Conservation (phyloP, 306 rosid genomes). For the Carpinus fangiana region DNA sequence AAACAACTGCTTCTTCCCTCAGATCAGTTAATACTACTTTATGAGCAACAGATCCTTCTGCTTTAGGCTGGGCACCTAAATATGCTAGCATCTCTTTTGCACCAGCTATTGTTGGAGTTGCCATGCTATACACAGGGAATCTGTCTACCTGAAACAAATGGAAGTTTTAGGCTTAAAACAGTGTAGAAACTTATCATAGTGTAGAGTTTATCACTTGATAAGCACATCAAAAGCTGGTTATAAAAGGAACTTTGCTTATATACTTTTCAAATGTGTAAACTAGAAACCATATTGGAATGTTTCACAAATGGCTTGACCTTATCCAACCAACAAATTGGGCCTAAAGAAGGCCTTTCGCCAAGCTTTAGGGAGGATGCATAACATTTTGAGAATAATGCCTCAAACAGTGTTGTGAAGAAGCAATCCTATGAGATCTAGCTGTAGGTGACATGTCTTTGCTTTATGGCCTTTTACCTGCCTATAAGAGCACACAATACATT, state of each 20-base stretch:
- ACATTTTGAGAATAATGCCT: not conserved
- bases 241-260: not conserved
- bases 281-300: not conserved
- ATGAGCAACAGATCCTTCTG: conserved; percentile 43
- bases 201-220: not conserved
- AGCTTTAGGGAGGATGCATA: not conserved
- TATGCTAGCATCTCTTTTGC: conserved; percentile 81
- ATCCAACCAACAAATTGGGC: not conserved
- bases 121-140: conserved; percentile 89
- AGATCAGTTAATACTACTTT: conserved; percentile 76
- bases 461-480: not conserved
- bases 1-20: conserved; percentile 87
- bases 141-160: conserved; percentile 63
- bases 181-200: conserved; percentile 1
- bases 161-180: conserved; percentile 24
- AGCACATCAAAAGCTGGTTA: conserved; percentile 15
- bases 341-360: not conserved
- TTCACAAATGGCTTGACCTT: not conserved
- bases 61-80: conserved; percentile 59
- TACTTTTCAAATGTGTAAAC: not conserved
- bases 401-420: not conserved
- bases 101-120: conserved; percentile 84
- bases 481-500: not conserved
- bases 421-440: not conserved
- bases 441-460: not conserved